Base-by-base conservation (phyloP, 495 filamentous ascomycete species). In the Hapsidospora chrysogenum region DNA sequence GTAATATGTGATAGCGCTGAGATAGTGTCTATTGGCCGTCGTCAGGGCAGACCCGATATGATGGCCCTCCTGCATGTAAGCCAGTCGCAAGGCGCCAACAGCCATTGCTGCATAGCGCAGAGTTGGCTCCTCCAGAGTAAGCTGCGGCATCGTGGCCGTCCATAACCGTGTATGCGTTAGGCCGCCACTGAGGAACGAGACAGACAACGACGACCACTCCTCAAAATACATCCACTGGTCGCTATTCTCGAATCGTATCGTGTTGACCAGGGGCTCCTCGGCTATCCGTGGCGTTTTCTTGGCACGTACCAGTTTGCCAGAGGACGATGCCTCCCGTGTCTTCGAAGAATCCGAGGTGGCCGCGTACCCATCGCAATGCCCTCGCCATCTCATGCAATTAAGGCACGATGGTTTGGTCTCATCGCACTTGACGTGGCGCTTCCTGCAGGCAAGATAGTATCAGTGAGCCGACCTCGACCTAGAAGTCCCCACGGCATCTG, bases 361-460 rank as follows among this genome's bases (percentile, higher is more conserved):
- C 0, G 52, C 53, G 37, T 68, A 68, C 15, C 63, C 64, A 36
- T 61, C 66, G 44, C 68, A 72, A 31, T 56, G 50, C 13, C 66
- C 59, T 25, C 66, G 61, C n/a, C 61, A 60, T 31, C 54, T 63
- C 20, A 60, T 46, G 43, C 68, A 72, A 37, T 57, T 53, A 13
- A 52, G 50, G 40, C 68, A 72, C 11, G 54, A 56, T 20, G 66
- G 68, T 25, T 58, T 57, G 10, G 46, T 49, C 46, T 72, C 68
- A 35, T 68, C 66, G 25, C 68, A 72, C 46, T 72, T 70, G 30
- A 72, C 58, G 30, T 57, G 53, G 11, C 67, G 50, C 43, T 44
- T 38, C 35, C 50, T 53, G 23, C 10, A 3, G 28, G 13, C 3
- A 14, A 17, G n/a, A 27, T 10, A 17, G 27, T 15, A 11, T 7